A percentile compares a stretch with the other conserved stretches of the same genome.
These are phyloP conservation scores for Diaporthe batatas DNA, from an alignment of 2,329 filamentous ascomycete species.

Conservation along the genomic window DNA sequence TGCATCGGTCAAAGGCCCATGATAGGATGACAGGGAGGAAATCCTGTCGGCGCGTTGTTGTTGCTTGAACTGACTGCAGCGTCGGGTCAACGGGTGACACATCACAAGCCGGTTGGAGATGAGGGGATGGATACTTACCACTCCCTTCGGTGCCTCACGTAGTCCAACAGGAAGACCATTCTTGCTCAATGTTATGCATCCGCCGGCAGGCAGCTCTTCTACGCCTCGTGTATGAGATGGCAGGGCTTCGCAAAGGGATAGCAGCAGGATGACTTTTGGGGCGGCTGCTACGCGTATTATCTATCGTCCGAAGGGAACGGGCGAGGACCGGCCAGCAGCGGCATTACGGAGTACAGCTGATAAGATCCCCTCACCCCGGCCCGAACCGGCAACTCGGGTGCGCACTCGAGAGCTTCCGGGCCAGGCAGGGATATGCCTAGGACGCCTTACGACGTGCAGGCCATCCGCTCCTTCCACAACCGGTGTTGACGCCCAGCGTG, in stretches of 20 bases:
- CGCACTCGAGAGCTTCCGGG: not conserved
- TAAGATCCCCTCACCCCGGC: constrained; percentile 5
- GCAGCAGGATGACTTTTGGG: not conserved
- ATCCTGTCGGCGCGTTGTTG: constrained; percentile 79
- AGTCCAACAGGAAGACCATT: constrained; percentile 63
- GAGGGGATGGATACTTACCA: constrained; percentile 67
- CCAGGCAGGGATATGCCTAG: not conserved
- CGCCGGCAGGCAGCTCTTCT: not conserved
- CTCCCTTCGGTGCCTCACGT: constrained; percentile 78
- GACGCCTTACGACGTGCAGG: not conserved
- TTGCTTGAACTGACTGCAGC: constrained; percentile 80
- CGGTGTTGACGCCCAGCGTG: not conserved
- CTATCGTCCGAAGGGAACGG: not conserved
- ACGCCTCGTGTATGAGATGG: not conserved
- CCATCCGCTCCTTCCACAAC: not conserved
- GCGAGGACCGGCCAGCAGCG: constrained; percentile 16
- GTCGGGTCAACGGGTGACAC: constrained; percentile 49
- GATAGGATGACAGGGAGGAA: constrained; percentile 75
- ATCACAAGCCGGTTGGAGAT: not conserved
- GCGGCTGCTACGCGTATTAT: not conserved
- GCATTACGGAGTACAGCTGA: not conserved
- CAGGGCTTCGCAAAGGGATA: not conserved
- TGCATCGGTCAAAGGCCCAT: constrained; percentile 70
- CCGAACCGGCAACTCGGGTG: constrained; percentile 20
- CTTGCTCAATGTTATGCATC: not conserved